These are phyloP conservation scores for Mycena latifolia DNA, from an alignment of 768 basidiomycete species.

Conservation along the genomic window DNA sequence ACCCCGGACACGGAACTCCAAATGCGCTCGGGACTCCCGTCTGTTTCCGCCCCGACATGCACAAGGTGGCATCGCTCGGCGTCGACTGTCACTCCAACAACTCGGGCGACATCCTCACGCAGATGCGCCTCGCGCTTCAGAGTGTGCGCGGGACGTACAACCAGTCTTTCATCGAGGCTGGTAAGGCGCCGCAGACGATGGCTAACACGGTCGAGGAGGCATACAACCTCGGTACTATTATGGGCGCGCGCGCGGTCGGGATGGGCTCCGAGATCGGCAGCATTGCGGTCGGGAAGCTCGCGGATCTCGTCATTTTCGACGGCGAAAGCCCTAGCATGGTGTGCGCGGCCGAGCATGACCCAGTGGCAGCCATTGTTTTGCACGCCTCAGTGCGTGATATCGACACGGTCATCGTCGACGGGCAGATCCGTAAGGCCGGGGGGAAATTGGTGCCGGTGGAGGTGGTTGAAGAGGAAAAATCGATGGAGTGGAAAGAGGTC, in stretches of 20 bases:
- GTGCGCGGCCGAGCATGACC: constrained; percentile 29
- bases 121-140: no score
- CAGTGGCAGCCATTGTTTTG: constrained; percentile 31
- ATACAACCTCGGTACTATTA: constrained; percentile 34
- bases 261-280: constrained; percentile 25
- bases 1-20: constrained; percentile 33
- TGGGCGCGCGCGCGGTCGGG: constrained; percentile 31
- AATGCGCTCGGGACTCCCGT: constrained; percentile 21
- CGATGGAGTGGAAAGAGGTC: constrained; percentile 11
- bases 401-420: constrained; percentile 34
- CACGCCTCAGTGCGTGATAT: no score
- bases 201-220: constrained; percentile 5
- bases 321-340: constrained; percentile 16
- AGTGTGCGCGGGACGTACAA: constrained; percentile 22
- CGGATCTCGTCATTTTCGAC: no score
- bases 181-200: constrained; percentile 17
- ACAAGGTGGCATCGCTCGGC: no score
- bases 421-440: constrained; percentile 19
- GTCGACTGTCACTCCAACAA: no score
- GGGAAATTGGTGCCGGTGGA: constrained; percentile 26
- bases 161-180: constrained; percentile 13
- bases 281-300: constrained; percentile 28
- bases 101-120: no score
- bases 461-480: background rate
- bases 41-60: no score